Percentiles rank a stretch among this genome's conserved stretches.
Conservation (phyloP, 2,329 filamentous ascomycete genomes). For the Calonectria naviculata region DNA sequence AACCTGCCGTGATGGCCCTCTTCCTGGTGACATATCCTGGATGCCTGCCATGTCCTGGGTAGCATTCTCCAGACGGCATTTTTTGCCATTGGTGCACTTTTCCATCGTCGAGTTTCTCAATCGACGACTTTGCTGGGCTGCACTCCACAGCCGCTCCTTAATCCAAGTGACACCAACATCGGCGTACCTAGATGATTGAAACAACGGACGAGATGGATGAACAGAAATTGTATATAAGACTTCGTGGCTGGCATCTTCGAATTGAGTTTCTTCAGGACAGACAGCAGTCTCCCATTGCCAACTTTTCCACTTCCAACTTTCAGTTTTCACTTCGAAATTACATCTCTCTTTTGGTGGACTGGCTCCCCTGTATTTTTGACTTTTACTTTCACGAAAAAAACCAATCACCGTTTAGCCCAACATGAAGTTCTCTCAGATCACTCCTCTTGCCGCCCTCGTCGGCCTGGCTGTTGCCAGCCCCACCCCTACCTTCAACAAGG, state of each 20-base stretch:
- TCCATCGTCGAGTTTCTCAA: not conserved
- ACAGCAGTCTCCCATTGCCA: conserved; percentile 8
- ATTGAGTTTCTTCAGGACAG: not conserved
- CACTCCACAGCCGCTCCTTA: conserved; percentile 4
- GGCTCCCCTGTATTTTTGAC: conserved; percentile 2
- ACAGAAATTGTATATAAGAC: not conserved
- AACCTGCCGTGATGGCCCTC: not conserved
- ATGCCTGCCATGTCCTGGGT: not conserved
- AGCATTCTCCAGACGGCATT: not conserved
- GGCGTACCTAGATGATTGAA: not conserved
- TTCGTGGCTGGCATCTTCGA: not conserved
- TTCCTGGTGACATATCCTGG: not conserved
- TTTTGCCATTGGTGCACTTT: conserved; percentile 14
- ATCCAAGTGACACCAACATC: conserved; percentile 4
- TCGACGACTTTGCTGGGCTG: not conserved
- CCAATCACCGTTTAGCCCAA: conserved; percentile 16
- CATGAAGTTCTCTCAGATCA: conserved; percentile 47
- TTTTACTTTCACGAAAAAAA: not conserved
- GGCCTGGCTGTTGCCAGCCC: conserved; percentile 44
- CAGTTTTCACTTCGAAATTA: not conserved
- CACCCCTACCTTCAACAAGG: conserved; percentile 42
- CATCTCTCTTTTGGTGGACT: conserved; percentile 5
- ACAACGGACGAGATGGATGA: not conserved
- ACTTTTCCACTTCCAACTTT: not conserved
- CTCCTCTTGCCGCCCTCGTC: conserved; percentile 39